Conservation (phyloP, 2,329 filamentous ascomycete species). For the Ophiosphaerella korrae region DNA sequence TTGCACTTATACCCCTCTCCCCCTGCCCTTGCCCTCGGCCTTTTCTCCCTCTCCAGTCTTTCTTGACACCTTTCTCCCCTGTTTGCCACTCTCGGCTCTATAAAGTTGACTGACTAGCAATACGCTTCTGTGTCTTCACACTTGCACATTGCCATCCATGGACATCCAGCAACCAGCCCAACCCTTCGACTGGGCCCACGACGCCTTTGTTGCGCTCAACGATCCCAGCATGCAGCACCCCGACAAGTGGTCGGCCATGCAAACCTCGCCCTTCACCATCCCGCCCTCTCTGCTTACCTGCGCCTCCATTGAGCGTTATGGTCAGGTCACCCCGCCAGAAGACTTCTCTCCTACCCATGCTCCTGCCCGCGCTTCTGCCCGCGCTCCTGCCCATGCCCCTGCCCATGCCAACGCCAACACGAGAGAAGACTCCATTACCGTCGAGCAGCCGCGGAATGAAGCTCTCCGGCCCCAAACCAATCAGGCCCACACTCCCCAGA, state of each 20-base stretch:
- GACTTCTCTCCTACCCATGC: conserved; percentile 37
- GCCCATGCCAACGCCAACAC: conserved; percentile 13
- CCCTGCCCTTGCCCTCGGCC: too few species aligned
- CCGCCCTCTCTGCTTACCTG: conserved; percentile 37
- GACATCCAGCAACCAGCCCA: conserved; percentile 21
- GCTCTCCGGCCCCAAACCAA: conserved; percentile 26
- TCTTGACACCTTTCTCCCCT: too few species aligned
- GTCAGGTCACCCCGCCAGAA: conserved; percentile 46
- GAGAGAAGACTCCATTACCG: conserved; percentile 32
- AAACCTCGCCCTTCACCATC: conserved; percentile 27
- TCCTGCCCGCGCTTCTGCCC: too few species aligned
- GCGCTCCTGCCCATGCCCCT: conserved; percentile 2
- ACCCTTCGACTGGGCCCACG: conserved; percentile 35
- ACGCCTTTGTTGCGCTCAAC: conserved; percentile 34
- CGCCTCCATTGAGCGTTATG: conserved; percentile 36
- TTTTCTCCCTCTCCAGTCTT: too few species aligned
- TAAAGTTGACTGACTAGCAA: too few species aligned
- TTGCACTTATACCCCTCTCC: too few species aligned
- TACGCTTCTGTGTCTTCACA: too few species aligned
- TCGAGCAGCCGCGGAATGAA: conserved; percentile 38
- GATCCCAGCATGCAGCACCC: conserved; percentile 13
- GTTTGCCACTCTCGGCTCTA: too few species aligned
- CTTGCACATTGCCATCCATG: conserved; percentile 2
- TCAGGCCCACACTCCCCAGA: conserved; percentile 5
- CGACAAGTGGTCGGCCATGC: conserved; percentile 29